These are phyloP conservation scores for Rubroboletus satanas DNA, from an alignment of 768 basidiomycete genomes.

Conservation along the genomic window DNA sequence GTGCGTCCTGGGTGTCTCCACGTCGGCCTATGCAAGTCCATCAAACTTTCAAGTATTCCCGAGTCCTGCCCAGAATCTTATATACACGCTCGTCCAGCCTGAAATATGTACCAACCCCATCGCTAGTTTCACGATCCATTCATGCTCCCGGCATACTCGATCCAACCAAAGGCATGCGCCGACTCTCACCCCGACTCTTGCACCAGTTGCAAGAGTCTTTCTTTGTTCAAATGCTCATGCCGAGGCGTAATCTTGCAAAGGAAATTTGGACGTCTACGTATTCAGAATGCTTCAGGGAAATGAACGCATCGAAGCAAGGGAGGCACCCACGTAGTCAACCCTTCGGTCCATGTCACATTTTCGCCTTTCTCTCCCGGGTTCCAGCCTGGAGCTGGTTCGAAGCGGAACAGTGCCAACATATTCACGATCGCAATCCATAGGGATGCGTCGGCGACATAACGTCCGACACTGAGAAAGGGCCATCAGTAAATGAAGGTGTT, in stretches of 20 bases:
- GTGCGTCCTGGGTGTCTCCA: neutral
- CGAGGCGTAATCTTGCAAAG: neutral
- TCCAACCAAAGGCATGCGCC: neutral
- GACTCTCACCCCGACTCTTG: neutral
- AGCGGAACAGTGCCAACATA: slow-evolving; percentile 6
- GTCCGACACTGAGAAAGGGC: slow-evolving; percentile 32
- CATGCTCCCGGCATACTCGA: too few species aligned
- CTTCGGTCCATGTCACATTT: slow-evolving; percentile 6
- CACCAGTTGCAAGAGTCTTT: neutral
- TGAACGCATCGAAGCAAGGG: neutral
- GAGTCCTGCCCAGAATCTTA: too few species aligned
- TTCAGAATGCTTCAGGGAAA: neutral
- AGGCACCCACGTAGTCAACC: slow-evolving; percentile 8
- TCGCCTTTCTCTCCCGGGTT: neutral
- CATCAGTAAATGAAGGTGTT: neutral
- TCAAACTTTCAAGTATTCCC: too few species aligned
- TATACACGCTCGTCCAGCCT: neutral
- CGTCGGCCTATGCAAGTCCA: neutral
- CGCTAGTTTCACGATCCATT: too few species aligned
- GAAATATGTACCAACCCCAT: neutral
- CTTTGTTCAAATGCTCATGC: neutral
- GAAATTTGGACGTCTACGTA: neutral
- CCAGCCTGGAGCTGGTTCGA: slow-evolving; percentile 3
- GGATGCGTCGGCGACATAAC: slow-evolving; percentile 36
- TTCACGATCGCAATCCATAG: slow-evolving; percentile 20